Percentiles rank a stretch among this genome's conserved stretches.
phyloP scores from a whole-genome alignment of 2,329 filamentous ascomycete genomes.

The Monascus ruber region DNA sequence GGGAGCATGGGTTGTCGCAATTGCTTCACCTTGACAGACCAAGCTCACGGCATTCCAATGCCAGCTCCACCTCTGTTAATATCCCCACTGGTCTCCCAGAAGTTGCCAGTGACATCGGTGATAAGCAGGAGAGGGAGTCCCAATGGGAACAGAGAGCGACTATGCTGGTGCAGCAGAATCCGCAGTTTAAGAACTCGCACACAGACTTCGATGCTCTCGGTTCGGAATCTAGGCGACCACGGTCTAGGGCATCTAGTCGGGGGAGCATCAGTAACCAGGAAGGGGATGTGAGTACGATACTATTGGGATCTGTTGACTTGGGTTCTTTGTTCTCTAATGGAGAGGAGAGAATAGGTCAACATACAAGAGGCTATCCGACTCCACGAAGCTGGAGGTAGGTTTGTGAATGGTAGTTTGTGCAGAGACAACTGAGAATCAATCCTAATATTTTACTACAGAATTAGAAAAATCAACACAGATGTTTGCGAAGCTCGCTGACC shows the following conservation, averaged over 20 bases:
- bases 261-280: constrained; percentile 18
- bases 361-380: constrained; percentile 94
- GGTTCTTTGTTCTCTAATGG: not conserved
- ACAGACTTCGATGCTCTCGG: constrained; percentile 14
- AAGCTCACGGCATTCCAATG: constrained; percentile 20
- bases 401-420: not conserved
- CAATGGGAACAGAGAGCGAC: constrained; percentile 92
- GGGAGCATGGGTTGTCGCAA: constrained; percentile 23
- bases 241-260: constrained; percentile 23
- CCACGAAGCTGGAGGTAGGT: constrained; percentile 63
- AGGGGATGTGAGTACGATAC: constrained; percentile 22
- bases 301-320: not conserved
- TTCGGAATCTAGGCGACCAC: constrained; percentile 3
- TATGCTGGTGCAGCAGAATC: constrained; percentile 57
- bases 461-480: constrained; percentile 69
- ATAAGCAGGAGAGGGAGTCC: constrained; percentile 49
- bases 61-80: constrained; percentile 44
- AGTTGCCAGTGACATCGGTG: constrained; percentile 44
- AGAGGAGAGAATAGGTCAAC: constrained; percentile 33
- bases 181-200: constrained; percentile 29
- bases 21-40: constrained; percentile 21
- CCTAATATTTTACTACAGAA: constrained; percentile 31
- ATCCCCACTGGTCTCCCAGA: constrained; percentile 71
- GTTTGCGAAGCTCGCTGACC: constrained; percentile 75
- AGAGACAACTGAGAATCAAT: no score